Evolutionary conservation across 148 eudicot genomes (phyloP), one percentile per base, ranked within the genome.

Genomic region (Euryodendron excelsum): DNA sequence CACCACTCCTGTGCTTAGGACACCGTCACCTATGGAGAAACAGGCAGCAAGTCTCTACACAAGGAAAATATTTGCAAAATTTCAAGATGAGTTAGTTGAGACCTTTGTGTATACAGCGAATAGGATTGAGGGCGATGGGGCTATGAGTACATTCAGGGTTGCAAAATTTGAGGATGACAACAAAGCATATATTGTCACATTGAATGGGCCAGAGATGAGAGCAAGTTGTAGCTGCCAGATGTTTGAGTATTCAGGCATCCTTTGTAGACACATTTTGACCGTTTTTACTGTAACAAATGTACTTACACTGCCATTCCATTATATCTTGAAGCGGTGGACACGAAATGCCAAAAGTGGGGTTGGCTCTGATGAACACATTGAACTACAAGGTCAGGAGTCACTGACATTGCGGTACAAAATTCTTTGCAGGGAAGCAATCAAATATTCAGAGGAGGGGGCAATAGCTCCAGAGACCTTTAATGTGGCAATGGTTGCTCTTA

Each of bases 21-120:
- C 98, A 77, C 97, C 98, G 3, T 94, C 98, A 13, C 98, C 98
- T 11, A 94, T 94, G 98, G 98, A 94, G 84, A 94, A 91, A 80
- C 98, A 94, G 79, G 94, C 92, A 55, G 98, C 96, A 72, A 85
- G 80, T 81, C 84, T 89, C 21, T 94, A 92, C 75, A 91, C 98
- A 7, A 90, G 77, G 88, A 94, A 85, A 84, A 89, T 92, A 70
- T 94, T 94, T 79, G 80, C 89, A 15, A 92, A 87, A 81, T 94
- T 94, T 80, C 97, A 94, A 86, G 96, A 94, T 65, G 98, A 94
- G 82, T 82, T 94, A 74, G 97, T 94, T 64, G 97, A 94, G 88
- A 94, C 98, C 63, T 94, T 94, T 87, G 98, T 85, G 21, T 94
- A 94, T 82, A 94, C 98, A 25, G 98, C 98, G 75, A 89, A 92